These are phyloP conservation scores for Pyrus betulifolia DNA, from an alignment of 306 rosid species.

Conservation along the genomic window DNA sequence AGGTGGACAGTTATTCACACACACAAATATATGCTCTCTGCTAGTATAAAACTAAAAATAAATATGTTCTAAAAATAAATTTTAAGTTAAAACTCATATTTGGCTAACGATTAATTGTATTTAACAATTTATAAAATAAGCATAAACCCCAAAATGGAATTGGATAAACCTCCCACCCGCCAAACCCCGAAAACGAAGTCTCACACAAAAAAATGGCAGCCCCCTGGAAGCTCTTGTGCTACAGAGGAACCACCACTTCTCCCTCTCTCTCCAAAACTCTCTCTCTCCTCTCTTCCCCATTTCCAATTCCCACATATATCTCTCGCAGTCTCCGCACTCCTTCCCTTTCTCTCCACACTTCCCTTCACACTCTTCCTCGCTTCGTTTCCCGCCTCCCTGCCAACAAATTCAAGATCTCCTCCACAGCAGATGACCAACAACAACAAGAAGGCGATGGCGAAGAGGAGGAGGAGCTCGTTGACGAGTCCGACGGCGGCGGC, in stretches of 20 bases:
- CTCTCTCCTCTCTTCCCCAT: constrained; percentile 2
- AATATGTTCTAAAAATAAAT: no score
- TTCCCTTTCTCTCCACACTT: neutral
- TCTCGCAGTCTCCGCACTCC: neutral
- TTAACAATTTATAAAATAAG: neutral
- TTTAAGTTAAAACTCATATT: no score
- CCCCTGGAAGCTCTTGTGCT: neutral
- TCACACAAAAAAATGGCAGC: constrained; percentile 11
- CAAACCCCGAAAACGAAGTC: neutral
- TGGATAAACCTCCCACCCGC: neutral
- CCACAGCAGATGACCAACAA: neutral
- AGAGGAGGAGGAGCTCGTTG: constrained; percentile 3
- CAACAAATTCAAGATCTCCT: neutral
- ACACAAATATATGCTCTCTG: no score
- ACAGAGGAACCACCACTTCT: neutral
- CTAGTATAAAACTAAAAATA: no score
- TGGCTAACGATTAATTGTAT: no score
- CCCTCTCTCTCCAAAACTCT: constrained; percentile 1
- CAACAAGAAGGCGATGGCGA: constrained; percentile 19
- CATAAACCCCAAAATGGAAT: neutral
- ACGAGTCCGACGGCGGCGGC: constrained; percentile 23
- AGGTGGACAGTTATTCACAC: no score
- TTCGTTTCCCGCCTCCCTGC: constrained; percentile 16
- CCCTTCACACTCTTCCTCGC: constrained; percentile 22
- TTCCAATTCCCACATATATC: neutral